Percentiles rank a stretch among this genome's conserved stretches.
Conservation (phyloP, 371 early-diverging fungal species). For the Coemansia sp. region DNA sequence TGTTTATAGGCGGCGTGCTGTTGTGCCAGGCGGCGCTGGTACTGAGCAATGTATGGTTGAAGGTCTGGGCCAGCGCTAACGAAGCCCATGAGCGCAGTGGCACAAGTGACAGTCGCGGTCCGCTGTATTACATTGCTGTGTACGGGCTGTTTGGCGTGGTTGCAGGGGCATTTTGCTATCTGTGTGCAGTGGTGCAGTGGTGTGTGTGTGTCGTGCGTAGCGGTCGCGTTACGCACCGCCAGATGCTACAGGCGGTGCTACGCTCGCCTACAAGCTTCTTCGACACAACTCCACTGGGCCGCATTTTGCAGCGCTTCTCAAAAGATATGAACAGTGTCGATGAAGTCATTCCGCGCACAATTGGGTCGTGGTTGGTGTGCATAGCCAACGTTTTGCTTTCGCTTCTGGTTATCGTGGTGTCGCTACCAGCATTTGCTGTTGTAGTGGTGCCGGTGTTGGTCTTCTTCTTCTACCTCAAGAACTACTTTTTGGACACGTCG, state of each 20-base stretch:
- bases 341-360: conserved; percentile 59
- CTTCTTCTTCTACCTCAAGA: conserved; percentile 65
- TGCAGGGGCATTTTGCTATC: conserved; percentile 60
- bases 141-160: conserved; percentile 76
- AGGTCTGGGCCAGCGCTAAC: conserved; percentile 63
- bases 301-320: conserved; percentile 53
- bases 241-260: conserved; percentile 20
- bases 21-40: conserved; percentile 52
- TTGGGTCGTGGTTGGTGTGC: conserved; percentile 35
- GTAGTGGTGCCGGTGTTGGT: conserved; percentile 58
- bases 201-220: conserved; percentile 69
- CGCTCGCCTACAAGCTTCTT: conserved; percentile 31
- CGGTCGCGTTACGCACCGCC: conserved; percentile 38
- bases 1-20: conserved; percentile 26
- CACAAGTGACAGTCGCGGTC: neutral
- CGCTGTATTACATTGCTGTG: conserved; percentile 66
- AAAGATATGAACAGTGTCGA: conserved; percentile 84
- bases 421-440: conserved; percentile 62
- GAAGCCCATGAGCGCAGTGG: conserved; percentile 8
- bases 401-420: conserved; percentile 57
- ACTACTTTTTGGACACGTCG: conserved; percentile 69
- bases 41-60: conserved; percentile 66
- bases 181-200: conserved; percentile 73
- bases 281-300: conserved; percentile 20
- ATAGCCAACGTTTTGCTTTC: conserved; percentile 57